Conservation (phyloP, 1,284 basidiomycete genomes). For the Cyathus olla region DNA sequence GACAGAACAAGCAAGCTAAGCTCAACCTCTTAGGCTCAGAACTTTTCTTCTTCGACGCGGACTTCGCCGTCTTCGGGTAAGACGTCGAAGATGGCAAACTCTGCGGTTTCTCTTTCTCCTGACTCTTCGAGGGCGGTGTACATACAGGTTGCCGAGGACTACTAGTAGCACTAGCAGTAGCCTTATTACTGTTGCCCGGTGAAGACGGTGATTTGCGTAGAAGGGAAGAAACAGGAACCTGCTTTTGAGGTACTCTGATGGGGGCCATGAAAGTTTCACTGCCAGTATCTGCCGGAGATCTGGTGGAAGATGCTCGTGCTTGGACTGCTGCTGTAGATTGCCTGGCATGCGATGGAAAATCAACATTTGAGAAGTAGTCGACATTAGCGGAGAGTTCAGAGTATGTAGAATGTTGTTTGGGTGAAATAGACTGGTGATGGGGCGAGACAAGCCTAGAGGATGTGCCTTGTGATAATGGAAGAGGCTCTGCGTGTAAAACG, state of each 20-base stretch:
- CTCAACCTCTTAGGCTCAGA: background rate
- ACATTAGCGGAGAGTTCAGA: conserved; percentile 1
- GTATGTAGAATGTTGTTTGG: background rate
- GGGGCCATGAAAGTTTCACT: too few species aligned
- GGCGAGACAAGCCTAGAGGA: too few species aligned
- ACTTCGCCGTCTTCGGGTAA: background rate
- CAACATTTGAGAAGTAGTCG: background rate
- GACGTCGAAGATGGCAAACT: background rate
- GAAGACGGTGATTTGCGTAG: too few species aligned
- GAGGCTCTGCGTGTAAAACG: too few species aligned
- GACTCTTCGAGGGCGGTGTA: too few species aligned
- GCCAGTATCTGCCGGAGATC: background rate
- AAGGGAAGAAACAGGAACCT: too few species aligned
- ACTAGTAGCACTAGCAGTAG: too few species aligned
- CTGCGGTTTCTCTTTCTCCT: background rate
- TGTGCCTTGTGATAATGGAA: too few species aligned
- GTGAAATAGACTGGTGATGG: background rate
- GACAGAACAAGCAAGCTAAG: background rate
- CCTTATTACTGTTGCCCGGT: too few species aligned
- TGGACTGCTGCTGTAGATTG: background rate
- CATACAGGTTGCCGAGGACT: too few species aligned
- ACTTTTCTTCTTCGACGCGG: background rate
- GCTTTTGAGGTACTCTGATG: too few species aligned
- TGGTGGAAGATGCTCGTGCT: background rate
- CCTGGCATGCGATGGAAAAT: background rate